Base-by-base conservation (phyloP, 768 basidiomycete genomes). In the Amanita muscaria region DNA sequence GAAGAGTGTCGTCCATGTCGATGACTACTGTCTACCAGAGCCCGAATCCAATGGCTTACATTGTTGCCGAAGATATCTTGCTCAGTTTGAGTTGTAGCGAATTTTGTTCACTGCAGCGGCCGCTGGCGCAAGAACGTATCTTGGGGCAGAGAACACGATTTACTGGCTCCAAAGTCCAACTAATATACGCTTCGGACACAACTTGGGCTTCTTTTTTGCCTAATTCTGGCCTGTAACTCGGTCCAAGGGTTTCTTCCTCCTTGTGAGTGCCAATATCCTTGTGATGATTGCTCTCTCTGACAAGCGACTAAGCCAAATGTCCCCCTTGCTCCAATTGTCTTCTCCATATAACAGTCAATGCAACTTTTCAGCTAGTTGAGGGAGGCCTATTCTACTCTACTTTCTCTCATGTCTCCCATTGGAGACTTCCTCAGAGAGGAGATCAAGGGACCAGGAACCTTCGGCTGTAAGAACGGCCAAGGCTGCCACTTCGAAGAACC, bases 241-340 rank as follows among this genome's bases (percentile, higher is more conserved):
- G n/a, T n/a, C n/a, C 4, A 34, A 58, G 56, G 15, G 46, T 14
- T 48, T 58, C 31, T 53, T 46, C 55, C 56, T 25, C 52, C 58
- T 43, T 48, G 58, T 55, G 40, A 44, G 43, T 36, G 15, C 4
- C 14, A 21, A 23, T 2, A 16, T 37, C 25, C 40, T 5, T 16
- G 6, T 19, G 16, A 2, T 8, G 12, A 10, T 14, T 19, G 16
- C 15, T 29, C 27, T 15, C 15, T 15, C 1, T 22, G 37, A 15
- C 16, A 40, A 15, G 25, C 16, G 18, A 15, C 19, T 16, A 5
- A 80, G 79, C 68, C 22, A 69, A 76, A 62, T 88, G 86, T 51
- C 86, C 86, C 5, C 85, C 85, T 3, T 97, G 93, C 64, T 99
- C 98, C 72, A 98, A 99, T 62, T 99, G 94, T 61, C 72, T 90